These are phyloP conservation scores for Amanita subjunquillea DNA, from an alignment of 768 basidiomycete species.

Conservation along the genomic window DNA sequence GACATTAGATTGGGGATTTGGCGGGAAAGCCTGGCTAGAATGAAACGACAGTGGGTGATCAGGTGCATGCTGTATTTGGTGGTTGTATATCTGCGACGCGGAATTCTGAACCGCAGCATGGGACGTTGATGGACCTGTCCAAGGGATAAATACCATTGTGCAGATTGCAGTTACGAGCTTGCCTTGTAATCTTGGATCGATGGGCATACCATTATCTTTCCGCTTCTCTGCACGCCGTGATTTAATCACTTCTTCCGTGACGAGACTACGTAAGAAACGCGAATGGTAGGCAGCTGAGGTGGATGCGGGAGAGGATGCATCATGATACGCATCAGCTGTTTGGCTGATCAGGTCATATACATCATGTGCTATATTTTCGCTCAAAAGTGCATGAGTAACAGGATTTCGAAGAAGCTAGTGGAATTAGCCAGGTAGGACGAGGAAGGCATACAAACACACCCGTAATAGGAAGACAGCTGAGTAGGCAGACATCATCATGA, in stretches of 20 bases:
- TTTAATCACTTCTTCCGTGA: conserved; percentile 53
- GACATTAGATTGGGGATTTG: conserved; percentile 17
- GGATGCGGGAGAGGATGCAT: conserved; percentile 56
- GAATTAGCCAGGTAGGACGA: conserved; percentile 1
- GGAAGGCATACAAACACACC: conserved; percentile 25
- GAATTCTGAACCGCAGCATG: conserved; percentile 17
- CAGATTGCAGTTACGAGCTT: conserved; percentile 12
- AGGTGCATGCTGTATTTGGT: conserved; percentile 21
- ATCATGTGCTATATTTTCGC: conserved; percentile 50
- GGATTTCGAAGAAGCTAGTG: conserved; percentile 60
- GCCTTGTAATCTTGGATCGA: conserved; percentile 52
- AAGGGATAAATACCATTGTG: conserved; percentile 7
- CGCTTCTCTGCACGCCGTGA: conserved; percentile 33
- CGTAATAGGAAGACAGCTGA: conserved; percentile 72
- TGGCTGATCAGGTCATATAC: conserved; percentile 56
- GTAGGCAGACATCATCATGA: conserved; percentile 81
- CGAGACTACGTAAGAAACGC: conserved; percentile 65
- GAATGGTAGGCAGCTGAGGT: conserved; percentile 69
- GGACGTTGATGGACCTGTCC: conserved; percentile 14
- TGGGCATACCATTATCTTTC: conserved; percentile 28
- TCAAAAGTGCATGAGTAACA: conserved; percentile 44
- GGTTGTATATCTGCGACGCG: conserved; percentile 23
- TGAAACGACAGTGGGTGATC: conserved; percentile 32
- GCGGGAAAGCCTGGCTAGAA: conserved; percentile 25
- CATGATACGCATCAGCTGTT: conserved; percentile 72